These are phyloP conservation scores for Eimeria tenella DNA, from an alignment of 169 alveolate species.

Conservation along the genomic window DNA sequence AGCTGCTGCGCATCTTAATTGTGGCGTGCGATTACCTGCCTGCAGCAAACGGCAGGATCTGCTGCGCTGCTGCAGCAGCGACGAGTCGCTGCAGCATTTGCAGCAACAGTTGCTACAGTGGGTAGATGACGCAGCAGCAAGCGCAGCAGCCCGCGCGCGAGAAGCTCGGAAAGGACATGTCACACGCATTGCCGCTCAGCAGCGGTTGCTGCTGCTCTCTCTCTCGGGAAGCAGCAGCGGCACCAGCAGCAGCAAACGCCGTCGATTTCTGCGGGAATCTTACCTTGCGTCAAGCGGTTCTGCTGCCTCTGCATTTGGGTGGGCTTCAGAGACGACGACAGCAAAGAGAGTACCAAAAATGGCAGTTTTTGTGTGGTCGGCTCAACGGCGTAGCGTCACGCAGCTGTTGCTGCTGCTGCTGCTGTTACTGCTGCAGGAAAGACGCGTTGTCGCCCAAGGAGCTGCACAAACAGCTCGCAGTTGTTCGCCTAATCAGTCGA, in stretches of 20 bases:
- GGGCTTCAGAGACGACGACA: neutral
- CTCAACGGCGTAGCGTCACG: neutral
- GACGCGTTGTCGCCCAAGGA: conserved; percentile 1
- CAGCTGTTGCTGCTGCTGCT: conserved; percentile 21
- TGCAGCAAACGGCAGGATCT: conserved; percentile 38
- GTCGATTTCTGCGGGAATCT: neutral
- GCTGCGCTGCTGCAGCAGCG: conserved; percentile 22
- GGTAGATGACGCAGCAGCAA: conserved; percentile 6
- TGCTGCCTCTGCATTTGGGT: neutral
- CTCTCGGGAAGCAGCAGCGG: conserved; percentile 43
- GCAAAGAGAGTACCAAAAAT: neutral
- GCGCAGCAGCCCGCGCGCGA: conserved; percentile 29
- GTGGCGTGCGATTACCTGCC: neutral
- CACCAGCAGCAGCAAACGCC: conserved; percentile 16
- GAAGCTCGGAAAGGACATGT: neutral
- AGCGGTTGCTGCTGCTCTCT: conserved; percentile 31
- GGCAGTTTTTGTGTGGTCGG: no score
- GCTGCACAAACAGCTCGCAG: conserved; percentile 23
- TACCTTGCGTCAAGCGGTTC: neutral
- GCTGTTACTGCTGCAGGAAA: neutral
- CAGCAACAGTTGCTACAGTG: conserved; percentile 15
- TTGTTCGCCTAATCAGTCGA: neutral
- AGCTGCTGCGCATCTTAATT: neutral
- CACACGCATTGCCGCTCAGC: neutral
- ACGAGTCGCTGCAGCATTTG: conserved; percentile 8